Base-by-base conservation (phyloP, 2,329 filamentous ascomycete species). In the Fusarium haematococcum region DNA sequence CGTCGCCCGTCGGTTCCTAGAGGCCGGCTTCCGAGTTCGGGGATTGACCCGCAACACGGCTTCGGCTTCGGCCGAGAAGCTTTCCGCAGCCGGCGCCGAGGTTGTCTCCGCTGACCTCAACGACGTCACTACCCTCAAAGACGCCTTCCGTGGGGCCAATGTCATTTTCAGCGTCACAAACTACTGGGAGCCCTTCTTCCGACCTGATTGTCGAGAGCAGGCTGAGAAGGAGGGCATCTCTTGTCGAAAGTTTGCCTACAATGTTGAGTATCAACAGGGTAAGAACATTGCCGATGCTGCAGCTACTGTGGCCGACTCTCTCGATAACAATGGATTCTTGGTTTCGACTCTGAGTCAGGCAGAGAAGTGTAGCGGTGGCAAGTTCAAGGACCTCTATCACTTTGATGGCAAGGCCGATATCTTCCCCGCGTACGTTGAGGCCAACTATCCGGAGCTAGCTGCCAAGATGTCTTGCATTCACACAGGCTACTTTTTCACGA, bases 101-200 rank as follows among this genome's bases (percentile, higher is more conserved):
- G 76, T 87, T 23, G 82, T 87, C 57, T 62, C 76, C 54, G 86
- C 84, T 7, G 83, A 89, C 37, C 78, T 88, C 35, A 82, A 85
- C 64, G 84, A 87, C 56, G 75, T 80, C 4, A 70, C 73, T 2
- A 81, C 81, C 14, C 81, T 89, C 37, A 78, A 81, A 56, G 48
- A 74, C 0, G 86, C 84, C 0, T 88, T 88, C 65, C 41, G 71
- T 3, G 85, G 84, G 9, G 87, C 87, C 20, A 84, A 86, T 67
- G 77, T 85, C 66, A 88, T 91, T 68, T 91, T 90, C 79, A 83
- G 84, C 69, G 86, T 89, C 59, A 91, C 88, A 0, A 85, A 90
- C 70, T 90, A 88, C 79, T 90, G 86, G 85, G 85, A 88, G 63
- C 83, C 84, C 3, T 88, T 88, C 75, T 84, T 85, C 76, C 81